phyloP scores from a whole-genome alignment of 2,329 filamentous ascomycete species.

The Tolypocladium ophioglossoides region DNA sequence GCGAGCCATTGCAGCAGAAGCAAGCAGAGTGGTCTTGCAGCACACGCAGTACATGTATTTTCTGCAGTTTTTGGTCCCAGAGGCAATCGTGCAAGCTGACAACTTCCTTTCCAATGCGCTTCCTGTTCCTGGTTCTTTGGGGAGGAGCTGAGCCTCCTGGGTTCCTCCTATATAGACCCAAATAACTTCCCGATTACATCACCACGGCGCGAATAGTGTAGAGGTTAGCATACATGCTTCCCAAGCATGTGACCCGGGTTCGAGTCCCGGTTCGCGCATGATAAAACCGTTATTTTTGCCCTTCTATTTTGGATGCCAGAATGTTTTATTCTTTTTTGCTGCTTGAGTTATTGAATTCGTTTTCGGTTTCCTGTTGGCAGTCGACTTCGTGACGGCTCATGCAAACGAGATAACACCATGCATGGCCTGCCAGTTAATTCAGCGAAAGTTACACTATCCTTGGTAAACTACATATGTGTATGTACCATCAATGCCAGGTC shows the following conservation, averaged over 20 bases:
- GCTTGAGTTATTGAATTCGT: too few relatives aligned
- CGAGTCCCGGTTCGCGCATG: conserved; percentile 23
- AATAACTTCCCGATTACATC: conserved; percentile 3
- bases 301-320: conserved; percentile 2
- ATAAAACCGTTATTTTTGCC: not conserved
- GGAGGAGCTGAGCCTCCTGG: rapidly evolving
- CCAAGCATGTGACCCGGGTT: conserved; percentile 26
- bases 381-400: too few relatives aligned
- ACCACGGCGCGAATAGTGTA: conserved; percentile 22
- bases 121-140: not conserved
- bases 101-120: not conserved
- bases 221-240: conserved; percentile 28
- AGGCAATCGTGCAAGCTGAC: too few relatives aligned
- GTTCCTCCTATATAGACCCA: not conserved
- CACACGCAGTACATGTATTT: too few relatives aligned
- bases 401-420: not conserved
- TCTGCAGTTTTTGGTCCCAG: too few relatives aligned
- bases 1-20: not conserved
- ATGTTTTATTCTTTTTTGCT: not conserved
- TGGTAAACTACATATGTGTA: not conserved
- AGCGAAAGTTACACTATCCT: not conserved
- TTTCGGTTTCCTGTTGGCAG: too few relatives aligned
- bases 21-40: too few relatives aligned
- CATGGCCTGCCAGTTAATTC: not conserved
- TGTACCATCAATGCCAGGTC: not conserved